A percentile compares a stretch with the other conserved stretches of the same genome.
Conservation (phyloP, 805 yeast genomes). For the Sugiyamaella marilandica region DNA sequence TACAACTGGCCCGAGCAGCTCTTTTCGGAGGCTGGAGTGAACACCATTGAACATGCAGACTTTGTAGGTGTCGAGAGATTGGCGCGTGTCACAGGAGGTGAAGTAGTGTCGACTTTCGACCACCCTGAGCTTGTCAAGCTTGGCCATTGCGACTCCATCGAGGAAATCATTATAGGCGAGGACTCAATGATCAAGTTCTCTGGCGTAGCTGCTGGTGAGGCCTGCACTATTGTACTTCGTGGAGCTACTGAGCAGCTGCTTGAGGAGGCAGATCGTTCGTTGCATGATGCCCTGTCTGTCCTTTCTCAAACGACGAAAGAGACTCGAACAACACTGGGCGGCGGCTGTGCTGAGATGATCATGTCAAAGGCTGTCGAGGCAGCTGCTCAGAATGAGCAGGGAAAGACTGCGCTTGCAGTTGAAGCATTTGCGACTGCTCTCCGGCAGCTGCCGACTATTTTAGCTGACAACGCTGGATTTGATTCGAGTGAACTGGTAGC, state of each 20-base stretch:
- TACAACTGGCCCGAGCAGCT: constrained; percentile 98
- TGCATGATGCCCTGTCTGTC: constrained; percentile 95
- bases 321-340: constrained; percentile 88
- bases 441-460: constrained; percentile 89
- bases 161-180: constrained; percentile 91
- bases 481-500: constrained; percentile 91
- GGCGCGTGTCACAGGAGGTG: constrained; percentile 96
- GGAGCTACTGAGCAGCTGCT: constrained; percentile 97
- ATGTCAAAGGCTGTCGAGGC: constrained; percentile 97
- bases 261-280: constrained; percentile 94
- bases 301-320: constrained; percentile 91
- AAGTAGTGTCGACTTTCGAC: constrained; percentile 95
- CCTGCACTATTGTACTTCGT: constrained; percentile 91
- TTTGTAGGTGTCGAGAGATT: constrained; percentile 96
- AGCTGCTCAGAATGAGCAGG: constrained; percentile 84
- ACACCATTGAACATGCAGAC: constrained; percentile 96
- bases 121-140: constrained; percentile 78
- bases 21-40: constrained; percentile 79
- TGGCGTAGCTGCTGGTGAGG: constrained; percentile 94
- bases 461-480: constrained; percentile 96
- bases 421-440: constrained; percentile 93
- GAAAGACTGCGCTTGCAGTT: constrained; percentile 89
- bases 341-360: constrained; percentile 92
- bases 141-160: constrained; percentile 85
- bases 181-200: constrained; percentile 84